Conservation (phyloP, 2,329 filamentous ascomycete genomes). For the Colletotrichum cereale region DNA sequence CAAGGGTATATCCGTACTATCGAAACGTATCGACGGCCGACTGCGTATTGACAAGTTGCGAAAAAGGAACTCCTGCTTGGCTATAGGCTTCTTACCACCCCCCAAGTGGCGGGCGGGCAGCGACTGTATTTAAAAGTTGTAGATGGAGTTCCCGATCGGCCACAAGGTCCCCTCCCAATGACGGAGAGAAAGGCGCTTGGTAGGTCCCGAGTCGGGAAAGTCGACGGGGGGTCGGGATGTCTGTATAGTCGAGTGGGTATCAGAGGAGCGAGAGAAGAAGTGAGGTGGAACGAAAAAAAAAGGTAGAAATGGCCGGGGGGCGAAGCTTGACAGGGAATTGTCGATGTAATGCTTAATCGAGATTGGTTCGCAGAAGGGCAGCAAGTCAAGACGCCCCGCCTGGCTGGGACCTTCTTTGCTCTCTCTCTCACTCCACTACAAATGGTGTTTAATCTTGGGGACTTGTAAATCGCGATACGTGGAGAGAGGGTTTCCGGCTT, state of each 20-base stretch:
- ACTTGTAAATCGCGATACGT: not conserved
- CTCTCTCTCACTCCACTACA: not conserved
- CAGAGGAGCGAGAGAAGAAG: not conserved
- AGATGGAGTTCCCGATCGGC: not conserved
- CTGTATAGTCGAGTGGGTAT: conserved; percentile 6
- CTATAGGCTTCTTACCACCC: not conserved
- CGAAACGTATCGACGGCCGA: not conserved
- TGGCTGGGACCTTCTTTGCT: not conserved
- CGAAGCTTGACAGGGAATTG: not conserved
- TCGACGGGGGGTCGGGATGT: not conserved
- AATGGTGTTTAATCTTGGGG: not conserved
- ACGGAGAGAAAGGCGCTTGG: not conserved
- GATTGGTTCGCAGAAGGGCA: conserved; percentile 3
- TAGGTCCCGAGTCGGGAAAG: not conserved
- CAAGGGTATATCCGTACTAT: not conserved
- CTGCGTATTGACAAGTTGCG: not conserved
- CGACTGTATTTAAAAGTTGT: conserved; percentile 32
- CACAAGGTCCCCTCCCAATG: not conserved
- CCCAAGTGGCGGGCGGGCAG: conserved; percentile 3
- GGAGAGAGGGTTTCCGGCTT: not conserved
- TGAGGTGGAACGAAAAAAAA: not conserved
- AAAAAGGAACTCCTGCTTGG: not conserved
- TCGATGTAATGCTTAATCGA: not conserved
- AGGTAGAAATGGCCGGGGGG: not conserved
- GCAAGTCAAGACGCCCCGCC: conserved; percentile 11